Evolutionary conservation across 176 grass and related monocot species (phyloP).

Genomic region (Alloteropsis semialata): DNA sequence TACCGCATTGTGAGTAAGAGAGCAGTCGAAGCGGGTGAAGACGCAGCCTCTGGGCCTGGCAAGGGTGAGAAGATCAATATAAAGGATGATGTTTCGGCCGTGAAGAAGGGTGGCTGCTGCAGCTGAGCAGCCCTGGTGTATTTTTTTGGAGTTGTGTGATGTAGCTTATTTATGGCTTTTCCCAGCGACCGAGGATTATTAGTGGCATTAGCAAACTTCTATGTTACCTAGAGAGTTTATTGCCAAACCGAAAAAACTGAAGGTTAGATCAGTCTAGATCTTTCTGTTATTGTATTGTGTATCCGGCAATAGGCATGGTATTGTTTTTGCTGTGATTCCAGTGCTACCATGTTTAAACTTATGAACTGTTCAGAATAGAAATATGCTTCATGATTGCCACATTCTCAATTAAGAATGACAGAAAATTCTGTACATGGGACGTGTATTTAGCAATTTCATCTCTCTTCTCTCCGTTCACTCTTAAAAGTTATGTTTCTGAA

Average conservation of each 20-base stretch:
- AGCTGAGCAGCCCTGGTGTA: slow-evolving; percentile 23
- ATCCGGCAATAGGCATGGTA: slow-evolving; percentile 22
- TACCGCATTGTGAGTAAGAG: slow-evolving; percentile 84
- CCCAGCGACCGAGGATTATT: slow-evolving; percentile 33
- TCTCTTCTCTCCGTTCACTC: background rate
- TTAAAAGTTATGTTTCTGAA: background rate
- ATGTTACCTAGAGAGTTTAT: slow-evolving; percentile 40
- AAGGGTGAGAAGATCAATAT: slow-evolving; percentile 84
- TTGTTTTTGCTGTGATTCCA: slow-evolving; percentile 20
- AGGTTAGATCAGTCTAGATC: slow-evolving; percentile 36
- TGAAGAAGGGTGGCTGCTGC: slow-evolving; percentile 79
- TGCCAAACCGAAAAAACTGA: slow-evolving; percentile 29
- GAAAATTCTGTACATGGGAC: background rate
- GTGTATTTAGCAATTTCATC: background rate
- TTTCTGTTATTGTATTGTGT: slow-evolving; percentile 39
- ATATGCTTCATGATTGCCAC: slow-evolving; percentile 17
- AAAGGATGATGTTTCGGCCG: slow-evolving; percentile 74
- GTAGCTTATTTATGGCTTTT: slow-evolving; percentile 32
- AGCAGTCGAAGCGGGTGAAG: slow-evolving; percentile 60
- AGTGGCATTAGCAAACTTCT: slow-evolving; percentile 35
- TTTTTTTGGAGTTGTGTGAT: slow-evolving; percentile 31
- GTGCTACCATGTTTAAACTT: slow-evolving; percentile 15
- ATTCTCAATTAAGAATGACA: background rate
- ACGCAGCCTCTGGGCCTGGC: slow-evolving; percentile 55
- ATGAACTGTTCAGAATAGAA: slow-evolving; percentile 15